Evolutionary conservation across 225 moss, liverwort and hornwort genomes (phyloP), one percentile per base, ranked within the genome.

Genomic region (Takakia lepidozioides): DNA sequence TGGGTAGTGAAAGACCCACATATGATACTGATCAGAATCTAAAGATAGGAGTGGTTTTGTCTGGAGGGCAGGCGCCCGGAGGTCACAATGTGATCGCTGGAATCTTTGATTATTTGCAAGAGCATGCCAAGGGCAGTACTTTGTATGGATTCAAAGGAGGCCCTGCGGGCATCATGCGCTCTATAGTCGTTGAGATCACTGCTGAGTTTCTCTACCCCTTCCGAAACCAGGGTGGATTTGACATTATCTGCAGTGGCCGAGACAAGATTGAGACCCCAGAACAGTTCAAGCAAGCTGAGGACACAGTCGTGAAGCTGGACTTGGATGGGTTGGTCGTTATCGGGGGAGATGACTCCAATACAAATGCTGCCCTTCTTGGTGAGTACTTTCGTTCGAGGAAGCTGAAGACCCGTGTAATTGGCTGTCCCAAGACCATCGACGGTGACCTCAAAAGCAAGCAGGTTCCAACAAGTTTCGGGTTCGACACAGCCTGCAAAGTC

Each of bases 401-500:
- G 4, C 3, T 78, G 61, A 72, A 69, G 51, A 69, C 72, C 8
- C 68, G 38, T 19, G 78, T 78, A 24, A 62, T 73, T 28, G 78
- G 78, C 9, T 78, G 78, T 55, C 78, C 78, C 19, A 78, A 78
- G 41, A 78, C 78, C 18, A 78, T 78, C 55, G 78, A 78, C 44
- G 78, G 78, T 25, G 78, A 78, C 48, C 64, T 78, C 27, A 78
- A 78, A 48, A 58, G 68, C 65, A 69, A 65, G 49, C 61, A 72
- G 47, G 78, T 78, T 19, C 78, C 78, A 8, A 78, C 64, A 18
- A 78, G 78, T 58, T 78, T 78, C 65, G 78, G 78, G 38, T 78
- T 78, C 34, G 78, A 78, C 52, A 78, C 78, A 53, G 78, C 78
- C 13, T 78, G 78, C 61, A 78, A 78, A 72, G 72, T 78, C 11